A percentile compares a stretch with the other conserved stretches of the same genome.
phyloP scores from a whole-genome alignment of 2,329 filamentous ascomycete species.

The Exophiala xenobiotica region DNA sequence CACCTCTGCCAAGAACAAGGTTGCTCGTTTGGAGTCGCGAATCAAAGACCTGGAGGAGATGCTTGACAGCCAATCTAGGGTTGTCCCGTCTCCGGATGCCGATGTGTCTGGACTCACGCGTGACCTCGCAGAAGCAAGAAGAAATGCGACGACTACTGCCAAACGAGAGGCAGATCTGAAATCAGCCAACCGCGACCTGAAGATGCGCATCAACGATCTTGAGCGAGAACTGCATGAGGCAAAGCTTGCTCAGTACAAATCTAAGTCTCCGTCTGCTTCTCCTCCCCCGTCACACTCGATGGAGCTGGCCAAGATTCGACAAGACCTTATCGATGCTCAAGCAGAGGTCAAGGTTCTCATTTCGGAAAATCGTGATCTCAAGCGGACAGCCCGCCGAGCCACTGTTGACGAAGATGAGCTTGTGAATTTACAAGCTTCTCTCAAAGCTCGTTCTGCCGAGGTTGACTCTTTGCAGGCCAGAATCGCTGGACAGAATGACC shows the following conservation, averaged over 20 bases:
- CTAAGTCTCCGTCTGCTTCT: slow-evolving; percentile 54
- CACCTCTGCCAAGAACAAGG: slow-evolving; percentile 57
- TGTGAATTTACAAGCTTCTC: slow-evolving; percentile 46
- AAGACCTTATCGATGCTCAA: slow-evolving; percentile 61
- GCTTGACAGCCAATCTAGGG: slow-evolving; percentile 55
- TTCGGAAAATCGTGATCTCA: slow-evolving; percentile 50
- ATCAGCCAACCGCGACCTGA: slow-evolving; percentile 61
- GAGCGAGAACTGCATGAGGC: slow-evolving; percentile 67
- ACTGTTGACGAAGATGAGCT: slow-evolving; percentile 44
- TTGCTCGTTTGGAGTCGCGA: slow-evolving; percentile 63
- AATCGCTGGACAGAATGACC: slow-evolving; percentile 66
- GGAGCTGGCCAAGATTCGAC: slow-evolving; percentile 60
- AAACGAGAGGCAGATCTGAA: slow-evolving; percentile 66
- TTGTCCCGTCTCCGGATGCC: slow-evolving; percentile 36
- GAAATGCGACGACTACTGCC: slow-evolving; percentile 64
- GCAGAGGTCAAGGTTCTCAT: slow-evolving; percentile 59
- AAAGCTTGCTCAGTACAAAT: slow-evolving; percentile 46
- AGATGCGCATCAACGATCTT: slow-evolving; percentile 64
- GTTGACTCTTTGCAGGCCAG: slow-evolving; percentile 70
- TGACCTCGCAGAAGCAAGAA: slow-evolving; percentile 63
- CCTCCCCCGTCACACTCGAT: slow-evolving; percentile 55
- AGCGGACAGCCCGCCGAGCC: slow-evolving; percentile 54
- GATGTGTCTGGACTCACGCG: slow-evolving; percentile 63
- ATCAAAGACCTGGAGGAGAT: slow-evolving; percentile 51
- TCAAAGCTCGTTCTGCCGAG: slow-evolving; percentile 49